phyloP scores from a whole-genome alignment of 1,284 basidiomycete species.

The Fomitopsis pinicola region DNA sequence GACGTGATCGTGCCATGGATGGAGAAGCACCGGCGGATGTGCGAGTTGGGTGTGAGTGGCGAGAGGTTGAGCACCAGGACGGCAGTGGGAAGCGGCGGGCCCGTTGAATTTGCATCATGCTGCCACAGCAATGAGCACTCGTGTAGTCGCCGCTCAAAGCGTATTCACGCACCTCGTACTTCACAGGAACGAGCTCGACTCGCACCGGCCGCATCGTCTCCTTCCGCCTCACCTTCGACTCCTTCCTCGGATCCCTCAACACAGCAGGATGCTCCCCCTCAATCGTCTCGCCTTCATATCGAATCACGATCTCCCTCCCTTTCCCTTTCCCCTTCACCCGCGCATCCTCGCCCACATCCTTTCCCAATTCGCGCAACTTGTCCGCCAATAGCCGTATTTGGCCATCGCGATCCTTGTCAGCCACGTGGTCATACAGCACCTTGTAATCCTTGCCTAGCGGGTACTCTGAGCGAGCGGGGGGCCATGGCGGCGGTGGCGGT shows the following conservation, averaged over 20 bases:
- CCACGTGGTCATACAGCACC: constrained; percentile 57
- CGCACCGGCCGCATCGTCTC: constrained; percentile 31
- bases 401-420: constrained; percentile 44
- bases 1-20: constrained; percentile 64
- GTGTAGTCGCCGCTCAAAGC: not conserved
- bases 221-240: constrained; percentile 33
- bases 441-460: constrained; percentile 47
- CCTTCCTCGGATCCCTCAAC: constrained; percentile 55
- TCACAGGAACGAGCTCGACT: constrained; percentile 43
- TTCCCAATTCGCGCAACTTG: constrained; percentile 39
- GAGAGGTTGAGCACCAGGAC: constrained; percentile 76
- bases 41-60: constrained; percentile 62
- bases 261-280: constrained; percentile 40
- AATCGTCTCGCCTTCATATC: constrained; percentile 56
- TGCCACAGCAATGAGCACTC: constrained; percentile 27
- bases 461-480: constrained; percentile 41
- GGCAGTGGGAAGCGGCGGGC: constrained; percentile 71
- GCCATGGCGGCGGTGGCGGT: constrained; percentile 40
- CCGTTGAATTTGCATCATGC: constrained; percentile 77
- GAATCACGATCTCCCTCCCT: constrained; percentile 52
- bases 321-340: constrained; percentile 60
- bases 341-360: constrained; percentile 31
- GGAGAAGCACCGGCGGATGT: constrained; percentile 68
- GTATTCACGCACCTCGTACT: constrained; percentile 56
- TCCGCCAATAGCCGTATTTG: constrained; percentile 48